phyloP scores from a whole-genome alignment of 1,139 yeast genomes.

The Geotrichum europaeum region DNA sequence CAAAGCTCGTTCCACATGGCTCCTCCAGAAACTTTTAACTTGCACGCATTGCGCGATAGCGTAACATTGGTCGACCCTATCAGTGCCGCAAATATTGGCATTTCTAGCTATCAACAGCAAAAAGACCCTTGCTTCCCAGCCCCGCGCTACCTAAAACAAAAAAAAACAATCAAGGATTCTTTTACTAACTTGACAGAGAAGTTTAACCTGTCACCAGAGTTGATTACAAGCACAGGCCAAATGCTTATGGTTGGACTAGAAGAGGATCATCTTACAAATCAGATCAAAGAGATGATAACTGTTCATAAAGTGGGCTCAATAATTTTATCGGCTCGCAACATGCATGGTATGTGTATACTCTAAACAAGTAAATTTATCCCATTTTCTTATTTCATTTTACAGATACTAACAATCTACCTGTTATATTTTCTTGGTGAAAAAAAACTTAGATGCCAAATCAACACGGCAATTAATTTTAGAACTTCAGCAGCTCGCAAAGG shows the following conservation, averaged over 20 bases:
- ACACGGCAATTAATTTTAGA: constrained; percentile 48
- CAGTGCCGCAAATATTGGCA: too few relatives aligned
- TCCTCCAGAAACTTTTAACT: too few relatives aligned
- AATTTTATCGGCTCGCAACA: constrained; percentile 51
- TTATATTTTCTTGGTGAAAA: not conserved
- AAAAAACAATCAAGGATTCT: not conserved
- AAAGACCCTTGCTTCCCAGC: not conserved
- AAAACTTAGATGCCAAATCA: constrained; percentile 46
- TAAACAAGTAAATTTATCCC: not conserved
- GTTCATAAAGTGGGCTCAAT: constrained; percentile 53
- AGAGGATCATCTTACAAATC: constrained; percentile 52
- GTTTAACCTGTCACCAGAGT: constrained; percentile 18
- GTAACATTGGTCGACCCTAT: too few relatives aligned
- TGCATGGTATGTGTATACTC: constrained; percentile 25
- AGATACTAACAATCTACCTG: not conserved
- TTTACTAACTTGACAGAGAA: not conserved
- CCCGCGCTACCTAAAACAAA: not conserved
- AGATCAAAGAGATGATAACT: constrained; percentile 50
- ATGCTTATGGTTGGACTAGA: constrained; percentile 59
- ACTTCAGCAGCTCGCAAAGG: constrained; percentile 50
- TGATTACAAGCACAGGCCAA: constrained; percentile 42
- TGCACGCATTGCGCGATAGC: too few relatives aligned
- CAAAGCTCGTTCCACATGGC: too few relatives aligned
- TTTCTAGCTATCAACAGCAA: too few relatives aligned
- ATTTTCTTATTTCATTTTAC: not conserved